Evolutionary conservation across 2,329 filamentous ascomycete genomes (phyloP).

Genomic region (Trichoderma sp.): DNA sequence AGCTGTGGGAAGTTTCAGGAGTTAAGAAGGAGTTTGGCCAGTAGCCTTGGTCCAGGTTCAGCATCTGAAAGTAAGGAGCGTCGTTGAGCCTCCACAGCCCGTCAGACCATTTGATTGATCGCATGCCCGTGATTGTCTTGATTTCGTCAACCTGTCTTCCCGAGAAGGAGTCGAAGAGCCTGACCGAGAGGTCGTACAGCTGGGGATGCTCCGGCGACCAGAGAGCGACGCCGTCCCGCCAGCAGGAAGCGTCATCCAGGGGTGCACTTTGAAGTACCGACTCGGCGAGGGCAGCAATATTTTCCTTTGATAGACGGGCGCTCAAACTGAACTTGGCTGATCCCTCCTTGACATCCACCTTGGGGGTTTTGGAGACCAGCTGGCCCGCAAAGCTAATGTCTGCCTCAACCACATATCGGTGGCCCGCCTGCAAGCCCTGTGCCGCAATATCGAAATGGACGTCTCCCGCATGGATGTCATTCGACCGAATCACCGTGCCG

Average conservation of each 20-base stretch:
- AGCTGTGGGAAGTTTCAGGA: slow-evolving; percentile 52
- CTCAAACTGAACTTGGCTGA: not conserved
- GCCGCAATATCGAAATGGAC: slow-evolving; percentile 57
- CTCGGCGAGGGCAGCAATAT: slow-evolving; percentile 46
- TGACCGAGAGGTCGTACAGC: slow-evolving; percentile 60
- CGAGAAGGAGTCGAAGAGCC: slow-evolving; percentile 49
- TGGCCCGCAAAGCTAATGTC: slow-evolving; percentile 56
- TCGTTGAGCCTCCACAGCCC: slow-evolving; percentile 63
- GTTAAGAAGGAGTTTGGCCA: slow-evolving; percentile 66
- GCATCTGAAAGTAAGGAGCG: slow-evolving; percentile 62
- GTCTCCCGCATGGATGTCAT: slow-evolving; percentile 56
- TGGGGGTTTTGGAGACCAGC: slow-evolving; percentile 46
- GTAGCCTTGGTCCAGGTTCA: slow-evolving; percentile 66
- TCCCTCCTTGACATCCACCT: slow-evolving; percentile 7
- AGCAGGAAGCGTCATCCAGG: slow-evolving; percentile 45
- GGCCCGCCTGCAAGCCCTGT: slow-evolving; percentile 52
- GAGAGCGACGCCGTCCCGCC: slow-evolving; percentile 61
- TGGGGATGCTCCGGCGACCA: slow-evolving; percentile 64
- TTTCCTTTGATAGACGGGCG: slow-evolving; percentile 48
- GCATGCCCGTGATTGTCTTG: slow-evolving; percentile 63
- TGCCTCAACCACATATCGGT: slow-evolving; percentile 55
- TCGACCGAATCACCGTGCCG: slow-evolving; percentile 61
- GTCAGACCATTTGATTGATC: slow-evolving; percentile 63
- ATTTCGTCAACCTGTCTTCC: slow-evolving; percentile 57
- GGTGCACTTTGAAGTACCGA: slow-evolving; percentile 41